Evolutionary conservation across 2,329 filamentous ascomycete species (phyloP).

Genomic region (Diplodia scrobiculata): DNA sequence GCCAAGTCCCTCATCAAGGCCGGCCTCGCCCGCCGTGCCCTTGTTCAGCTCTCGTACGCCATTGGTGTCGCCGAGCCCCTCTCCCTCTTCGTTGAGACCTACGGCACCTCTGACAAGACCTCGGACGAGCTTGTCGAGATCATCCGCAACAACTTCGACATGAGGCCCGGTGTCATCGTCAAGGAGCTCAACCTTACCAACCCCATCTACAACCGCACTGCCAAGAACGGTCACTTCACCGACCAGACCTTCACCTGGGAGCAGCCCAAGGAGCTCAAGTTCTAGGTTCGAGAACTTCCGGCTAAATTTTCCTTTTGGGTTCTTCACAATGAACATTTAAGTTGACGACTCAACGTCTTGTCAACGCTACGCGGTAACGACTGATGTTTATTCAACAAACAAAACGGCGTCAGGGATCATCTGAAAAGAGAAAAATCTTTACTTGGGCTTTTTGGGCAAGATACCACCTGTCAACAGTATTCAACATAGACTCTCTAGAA

Average conservation of each 20-base stretch:
- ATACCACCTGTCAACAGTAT: conserved; percentile 29
- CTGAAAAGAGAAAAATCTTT: conserved; percentile 27
- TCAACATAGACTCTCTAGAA: conserved; percentile 31
- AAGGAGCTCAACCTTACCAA: conserved; percentile 92
- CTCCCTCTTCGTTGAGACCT: conserved; percentile 96
- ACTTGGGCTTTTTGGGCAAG: conserved; percentile 21
- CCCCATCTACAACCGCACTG: conserved; percentile 97
- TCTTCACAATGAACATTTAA: not conserved
- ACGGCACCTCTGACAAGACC: conserved; percentile 87
- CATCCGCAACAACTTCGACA: conserved; percentile 94
- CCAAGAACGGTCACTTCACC: conserved; percentile 99
- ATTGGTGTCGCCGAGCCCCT: conserved; percentile 98
- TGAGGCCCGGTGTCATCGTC: conserved; percentile 97
- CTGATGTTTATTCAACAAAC: conserved; percentile 29
- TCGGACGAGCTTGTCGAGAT: conserved; percentile 94
- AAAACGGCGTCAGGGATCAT: conserved; percentile 32
- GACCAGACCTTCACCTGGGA: conserved; percentile 99
- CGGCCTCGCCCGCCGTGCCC: conserved; percentile 83
- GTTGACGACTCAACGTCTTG: conserved; percentile 29
- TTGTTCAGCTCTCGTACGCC: conserved; percentile 98
- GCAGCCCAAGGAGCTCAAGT: conserved; percentile 92
- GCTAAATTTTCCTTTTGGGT: conserved; percentile 12
- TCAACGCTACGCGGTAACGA: conserved; percentile 20
- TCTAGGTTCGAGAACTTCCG: conserved; percentile 65
- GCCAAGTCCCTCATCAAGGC: conserved; percentile 95